Percentiles rank a stretch among this genome's conserved stretches.
phyloP scores from a whole-genome alignment of 257 asterid species.

The Ballota nigra region DNA sequence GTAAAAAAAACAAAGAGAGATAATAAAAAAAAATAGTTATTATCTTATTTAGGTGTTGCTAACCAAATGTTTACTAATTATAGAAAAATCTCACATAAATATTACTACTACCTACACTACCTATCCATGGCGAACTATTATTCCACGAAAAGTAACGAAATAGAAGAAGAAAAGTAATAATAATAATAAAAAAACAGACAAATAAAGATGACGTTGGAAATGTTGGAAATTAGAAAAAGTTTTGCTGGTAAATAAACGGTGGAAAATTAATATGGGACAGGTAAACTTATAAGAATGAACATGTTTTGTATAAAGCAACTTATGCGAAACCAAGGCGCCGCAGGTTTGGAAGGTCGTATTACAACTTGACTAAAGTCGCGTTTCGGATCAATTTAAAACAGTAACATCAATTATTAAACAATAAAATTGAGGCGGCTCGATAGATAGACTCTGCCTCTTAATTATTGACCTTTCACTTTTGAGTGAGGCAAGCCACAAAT shows the following conservation, averaged over 20 bases:
- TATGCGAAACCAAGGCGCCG: background rate
- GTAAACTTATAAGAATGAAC: no score
- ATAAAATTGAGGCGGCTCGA: conserved; percentile 29
- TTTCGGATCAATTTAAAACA: background rate
- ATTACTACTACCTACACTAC: no score
- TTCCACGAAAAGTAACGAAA: no score
- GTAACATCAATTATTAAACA: background rate
- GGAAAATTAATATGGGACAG: no score
- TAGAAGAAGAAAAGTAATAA: no score
- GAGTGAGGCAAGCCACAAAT: conserved; percentile 16
- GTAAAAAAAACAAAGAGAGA: no score
- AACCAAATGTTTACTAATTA: no score
- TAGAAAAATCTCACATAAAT: no score
- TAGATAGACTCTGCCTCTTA: conserved; percentile 1
- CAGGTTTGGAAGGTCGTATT: conserved; percentile 8
- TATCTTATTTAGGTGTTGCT: no score
- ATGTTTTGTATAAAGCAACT: background rate
- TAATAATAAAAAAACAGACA: no score
- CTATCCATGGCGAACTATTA: no score
- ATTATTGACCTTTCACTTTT: conserved; percentile 29
- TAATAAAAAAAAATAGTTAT: no score
- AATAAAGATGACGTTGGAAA: background rate
- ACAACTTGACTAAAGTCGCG: conserved; percentile 4
- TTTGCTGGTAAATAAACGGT: background rate
- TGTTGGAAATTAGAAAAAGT: background rate